These are phyloP conservation scores for Chrysoporthe deuterocubensis DNA, from an alignment of 2,329 filamentous ascomycete genomes.

Conservation along the genomic window DNA sequence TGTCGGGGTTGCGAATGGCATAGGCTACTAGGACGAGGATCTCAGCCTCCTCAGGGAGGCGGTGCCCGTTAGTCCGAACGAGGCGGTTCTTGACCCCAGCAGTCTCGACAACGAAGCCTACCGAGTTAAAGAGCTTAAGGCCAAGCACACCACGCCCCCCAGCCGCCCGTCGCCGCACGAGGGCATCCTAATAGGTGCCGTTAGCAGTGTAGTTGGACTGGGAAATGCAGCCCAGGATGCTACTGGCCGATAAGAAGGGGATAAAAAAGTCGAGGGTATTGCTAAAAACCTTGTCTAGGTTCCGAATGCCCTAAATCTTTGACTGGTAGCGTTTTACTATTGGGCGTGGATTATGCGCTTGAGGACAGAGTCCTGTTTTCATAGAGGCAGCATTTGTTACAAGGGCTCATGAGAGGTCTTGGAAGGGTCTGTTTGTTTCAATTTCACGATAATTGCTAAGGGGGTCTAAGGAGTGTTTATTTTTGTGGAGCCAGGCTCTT, in stretches of 20 bases:
- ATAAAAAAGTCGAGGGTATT: slow-evolving; percentile 14
- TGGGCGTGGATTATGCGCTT: slow-evolving; percentile 1
- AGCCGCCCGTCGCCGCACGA: slow-evolving; percentile 30
- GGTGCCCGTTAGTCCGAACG: not conserved
- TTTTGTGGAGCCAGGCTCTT: too few relatives aligned
- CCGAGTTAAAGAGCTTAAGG: slow-evolving; percentile 32
- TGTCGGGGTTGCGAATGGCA: not conserved
- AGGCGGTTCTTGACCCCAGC: not conserved
- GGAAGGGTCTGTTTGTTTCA: too few relatives aligned
- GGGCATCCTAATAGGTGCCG: slow-evolving; percentile 40
- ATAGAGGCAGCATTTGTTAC: too few relatives aligned
- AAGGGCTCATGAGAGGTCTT: too few relatives aligned
- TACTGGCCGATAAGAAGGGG: slow-evolving; percentile 8
- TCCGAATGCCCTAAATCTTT: slow-evolving; percentile 2
- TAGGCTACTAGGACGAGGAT: not conserved
- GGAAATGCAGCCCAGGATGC: not conserved
- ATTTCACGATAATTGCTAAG: too few relatives aligned
- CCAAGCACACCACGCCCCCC: slow-evolving; percentile 30
- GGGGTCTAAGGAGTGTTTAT: too few relatives aligned
- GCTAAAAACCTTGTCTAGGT: slow-evolving; percentile 38
- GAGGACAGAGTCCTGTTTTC: slow-evolving; percentile 7
- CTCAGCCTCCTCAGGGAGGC: not conserved
- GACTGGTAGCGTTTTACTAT: not conserved
- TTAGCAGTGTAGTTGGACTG: slow-evolving; percentile 34
- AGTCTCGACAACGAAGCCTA: slow-evolving; percentile 30